Percentiles rank a stretch among this genome's conserved stretches.
phyloP scores from a whole-genome alignment of 257 asterid species.

The Lantana camara region DNA sequence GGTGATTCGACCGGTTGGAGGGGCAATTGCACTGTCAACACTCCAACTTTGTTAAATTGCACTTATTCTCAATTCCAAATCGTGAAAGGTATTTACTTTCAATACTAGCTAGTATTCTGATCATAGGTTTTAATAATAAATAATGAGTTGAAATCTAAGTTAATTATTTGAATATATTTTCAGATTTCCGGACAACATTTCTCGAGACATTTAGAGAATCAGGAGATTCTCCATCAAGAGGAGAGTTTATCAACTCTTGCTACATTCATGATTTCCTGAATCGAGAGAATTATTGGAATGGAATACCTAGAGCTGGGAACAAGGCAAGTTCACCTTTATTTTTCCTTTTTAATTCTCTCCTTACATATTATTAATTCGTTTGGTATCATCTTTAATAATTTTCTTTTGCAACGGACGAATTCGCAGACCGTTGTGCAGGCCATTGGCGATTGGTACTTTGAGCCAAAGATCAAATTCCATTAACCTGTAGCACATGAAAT shows the following conservation, averaged over 20 bases:
- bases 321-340: conserved; percentile 20
- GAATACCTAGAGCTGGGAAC: not conserved
- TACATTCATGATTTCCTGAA: conserved; percentile 25
- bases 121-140: too few species aligned
- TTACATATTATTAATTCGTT: not conserved
- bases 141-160: not conserved
- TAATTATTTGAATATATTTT: not conserved
- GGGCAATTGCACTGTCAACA: too few species aligned
- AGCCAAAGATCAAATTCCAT: too few species aligned
- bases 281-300: not conserved
- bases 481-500: too few species aligned
- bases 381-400: too few species aligned
- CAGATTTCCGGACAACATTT: conserved; percentile 30
- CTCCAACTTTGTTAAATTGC: conserved; percentile 8
- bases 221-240: not conserved
- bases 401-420: not conserved
- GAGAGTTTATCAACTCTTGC: conserved; percentile 33
- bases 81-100: conserved; percentile 25
- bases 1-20: too few species aligned
- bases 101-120: not conserved
- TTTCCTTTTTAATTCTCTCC: not conserved
- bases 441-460: conserved; percentile 39
- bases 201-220: conserved; percentile 4
- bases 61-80: conserved; percentile 18
- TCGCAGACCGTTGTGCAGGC: conserved; percentile 36